Base-by-base conservation (phyloP, 305 asterid species). In the Rubia peregrina region DNA sequence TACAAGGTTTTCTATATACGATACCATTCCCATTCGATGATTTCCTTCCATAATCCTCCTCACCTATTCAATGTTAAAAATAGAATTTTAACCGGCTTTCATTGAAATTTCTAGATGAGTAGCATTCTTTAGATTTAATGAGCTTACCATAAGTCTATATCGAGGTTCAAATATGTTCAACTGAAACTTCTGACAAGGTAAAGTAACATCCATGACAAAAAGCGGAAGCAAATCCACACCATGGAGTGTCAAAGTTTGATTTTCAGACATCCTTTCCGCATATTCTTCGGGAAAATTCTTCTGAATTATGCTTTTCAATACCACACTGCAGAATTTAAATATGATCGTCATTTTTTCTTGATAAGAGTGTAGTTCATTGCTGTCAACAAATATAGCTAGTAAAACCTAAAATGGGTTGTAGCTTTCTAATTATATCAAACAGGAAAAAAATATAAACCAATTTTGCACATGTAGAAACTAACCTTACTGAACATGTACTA, bases 41-140 rank as follows among this genome's bases (percentile, higher is more conserved):
- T 89, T 95, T 81, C 99, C 98, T 86, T 95, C 97, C 98, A 95
- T 92, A 75, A 92, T 90, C 81, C 99, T 86, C 84, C 98, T 87
- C 78, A 92, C 96, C 99, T 95, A 79, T 82, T 81, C 71, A 59
- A 41, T 66, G 46, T 38, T 11, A 11, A 73, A 73, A 56, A 11
- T 38, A 62, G 12, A 13, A 43, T 1, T 8, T 43, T 26, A 46
- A 33, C 68, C 22, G 30, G 12, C 42, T 41, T 40, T 14, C 6
- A 51, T 60, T 7, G 10, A 46, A 59, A 26, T 7, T 14, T 19
- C 40, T 57, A 14, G 5, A 38, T 36, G 63, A 36, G 44, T 33
- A 21, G 36, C 33, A 10, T 49, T 16, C 38, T 38, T 40, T 51
- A 21, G 41, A 66, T 67, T 12, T 71, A 49, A 76, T 75, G 56